These are phyloP conservation scores for Cyclostephanos tholiformis DNA, from an alignment of 108 stramenopile genomes.

Conservation along the genomic window DNA sequence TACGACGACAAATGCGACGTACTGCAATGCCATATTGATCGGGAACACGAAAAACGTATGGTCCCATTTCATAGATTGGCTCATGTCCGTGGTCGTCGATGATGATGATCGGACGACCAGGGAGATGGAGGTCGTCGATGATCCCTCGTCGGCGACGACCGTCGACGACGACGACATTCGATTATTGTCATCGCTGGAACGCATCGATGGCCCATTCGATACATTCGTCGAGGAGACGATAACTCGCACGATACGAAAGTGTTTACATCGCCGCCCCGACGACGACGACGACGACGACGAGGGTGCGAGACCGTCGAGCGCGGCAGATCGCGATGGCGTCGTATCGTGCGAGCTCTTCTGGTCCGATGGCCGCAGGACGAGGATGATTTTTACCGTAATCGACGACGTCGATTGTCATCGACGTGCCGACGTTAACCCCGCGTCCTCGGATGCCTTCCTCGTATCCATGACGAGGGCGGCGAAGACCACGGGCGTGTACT, in stretches of 20 bases:
- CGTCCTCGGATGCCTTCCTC: slow-evolving; percentile 25
- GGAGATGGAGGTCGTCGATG: neutral
- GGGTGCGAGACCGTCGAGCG: no score
- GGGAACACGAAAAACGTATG: slow-evolving; percentile 55
- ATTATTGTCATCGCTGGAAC: slow-evolving; percentile 8
- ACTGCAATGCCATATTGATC: slow-evolving; percentile 50
- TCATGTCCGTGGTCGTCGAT: slow-evolving; percentile 19
- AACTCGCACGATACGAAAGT: neutral
- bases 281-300: no score
- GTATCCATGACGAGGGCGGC: slow-evolving; percentile 64
- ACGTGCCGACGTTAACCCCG: slow-evolving; percentile 1
- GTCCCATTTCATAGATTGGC: slow-evolving; percentile 52
- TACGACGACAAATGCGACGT: neutral
- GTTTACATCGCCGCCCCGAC: neutral
- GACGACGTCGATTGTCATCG: neutral
- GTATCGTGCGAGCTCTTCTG: slow-evolving; percentile 47
- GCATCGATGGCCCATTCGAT: no score
- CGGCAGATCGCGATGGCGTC: no score
- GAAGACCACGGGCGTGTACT: slow-evolving; percentile 48
- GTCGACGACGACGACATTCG: neutral
- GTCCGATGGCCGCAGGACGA: slow-evolving; percentile 41
- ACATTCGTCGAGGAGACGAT: slow-evolving; percentile 33
- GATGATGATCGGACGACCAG: slow-evolving; percentile 28
- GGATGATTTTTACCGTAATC: neutral
- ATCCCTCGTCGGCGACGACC: neutral